Percentiles rank a stretch among this genome's conserved stretches.
Conservation (phyloP, 2,329 filamentous ascomycete species). For the Penicillium sp. region DNA sequence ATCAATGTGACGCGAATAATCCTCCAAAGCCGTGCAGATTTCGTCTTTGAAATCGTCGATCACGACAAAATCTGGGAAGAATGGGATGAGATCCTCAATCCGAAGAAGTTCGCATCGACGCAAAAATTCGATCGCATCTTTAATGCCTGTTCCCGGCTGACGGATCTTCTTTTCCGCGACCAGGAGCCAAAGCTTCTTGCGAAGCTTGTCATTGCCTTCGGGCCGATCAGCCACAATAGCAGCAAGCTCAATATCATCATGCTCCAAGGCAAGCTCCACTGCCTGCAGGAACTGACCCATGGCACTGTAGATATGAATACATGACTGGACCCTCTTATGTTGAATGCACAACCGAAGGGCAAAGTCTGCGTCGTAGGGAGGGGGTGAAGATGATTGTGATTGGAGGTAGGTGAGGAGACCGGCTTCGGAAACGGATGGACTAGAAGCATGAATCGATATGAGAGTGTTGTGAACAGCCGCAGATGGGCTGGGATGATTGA, state of each 20-base stretch:
- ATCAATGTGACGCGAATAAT: slow-evolving; percentile 89
- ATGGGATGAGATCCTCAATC: slow-evolving; percentile 95
- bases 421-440: slow-evolving; percentile 74
- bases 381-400: slow-evolving; percentile 76
- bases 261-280: slow-evolving; percentile 83
- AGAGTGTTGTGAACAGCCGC: slow-evolving; percentile 95
- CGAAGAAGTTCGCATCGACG: slow-evolving; percentile 84
- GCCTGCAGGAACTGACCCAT: slow-evolving; percentile 94
- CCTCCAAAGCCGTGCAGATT: slow-evolving; percentile 87
- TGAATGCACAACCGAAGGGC: slow-evolving; percentile 92
- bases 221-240: slow-evolving; percentile 80
- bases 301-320: slow-evolving; percentile 92
- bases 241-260: slow-evolving; percentile 84
- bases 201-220: slow-evolving; percentile 68
- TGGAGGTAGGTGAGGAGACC: slow-evolving; percentile 84
- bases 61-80: slow-evolving; percentile 97
- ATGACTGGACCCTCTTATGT: slow-evolving; percentile 84
- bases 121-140: slow-evolving; percentile 86
- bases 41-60: slow-evolving; percentile 99
- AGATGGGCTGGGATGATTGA: slow-evolving; percentile 67
- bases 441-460: slow-evolving; percentile 89
- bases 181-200: slow-evolving; percentile 92
- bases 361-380: slow-evolving; percentile 90
- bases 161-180: slow-evolving; percentile 92
- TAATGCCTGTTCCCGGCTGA: slow-evolving; percentile 74